Conservation (phyloP, 208 protist species). For the Herpetomonas tarakana region DNA sequence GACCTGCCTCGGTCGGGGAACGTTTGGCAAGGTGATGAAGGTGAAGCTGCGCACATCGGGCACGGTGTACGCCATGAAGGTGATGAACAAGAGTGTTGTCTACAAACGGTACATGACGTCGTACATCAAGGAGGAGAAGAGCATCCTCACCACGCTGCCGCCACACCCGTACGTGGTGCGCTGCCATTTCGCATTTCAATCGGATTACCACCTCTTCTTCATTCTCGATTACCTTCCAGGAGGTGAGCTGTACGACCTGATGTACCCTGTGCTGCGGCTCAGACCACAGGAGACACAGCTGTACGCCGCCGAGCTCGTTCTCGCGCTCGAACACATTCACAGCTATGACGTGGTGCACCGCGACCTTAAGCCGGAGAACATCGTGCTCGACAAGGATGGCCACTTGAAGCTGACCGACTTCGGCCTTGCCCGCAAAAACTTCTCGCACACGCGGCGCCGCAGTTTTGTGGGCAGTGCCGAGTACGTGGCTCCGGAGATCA, state of each 20-base stretch:
- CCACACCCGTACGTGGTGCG: slow-evolving; percentile 88
- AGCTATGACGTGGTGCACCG: slow-evolving; percentile 77
- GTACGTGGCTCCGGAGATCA: slow-evolving; percentile 91
- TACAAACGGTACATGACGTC: slow-evolving; percentile 79
- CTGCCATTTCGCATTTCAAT: slow-evolving; percentile 88
- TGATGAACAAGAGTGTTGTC: slow-evolving; percentile 84
- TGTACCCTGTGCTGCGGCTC: slow-evolving; percentile 71
- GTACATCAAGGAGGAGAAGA: slow-evolving; percentile 85
- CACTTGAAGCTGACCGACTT: slow-evolving; percentile 88
- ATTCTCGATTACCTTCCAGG: slow-evolving; percentile 93
- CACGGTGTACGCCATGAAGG: slow-evolving; percentile 91
- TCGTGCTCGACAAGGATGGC: slow-evolving; percentile 79
- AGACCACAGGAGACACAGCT: slow-evolving; percentile 51
- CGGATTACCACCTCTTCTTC: slow-evolving; percentile 84
- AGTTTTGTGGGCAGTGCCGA: slow-evolving; percentile 91
- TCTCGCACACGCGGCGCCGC: slow-evolving; percentile 51
- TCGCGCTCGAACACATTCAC: slow-evolving; percentile 91
- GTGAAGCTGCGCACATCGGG: slow-evolving; percentile 54
- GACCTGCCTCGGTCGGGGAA: slow-evolving; percentile 88
- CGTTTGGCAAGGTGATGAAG: slow-evolving; percentile 95
- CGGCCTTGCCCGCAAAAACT: slow-evolving; percentile 78
- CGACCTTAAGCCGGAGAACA: slow-evolving; percentile 91
- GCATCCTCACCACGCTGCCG: slow-evolving; percentile 69
- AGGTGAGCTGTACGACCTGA: slow-evolving; percentile 92
- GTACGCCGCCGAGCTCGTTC: slow-evolving; percentile 89